A percentile compares a stretch with the other conserved stretches of the same genome.
phyloP scores from a whole-genome alignment of 1,139 yeast species.

The Hansenula lynferdii region DNA sequence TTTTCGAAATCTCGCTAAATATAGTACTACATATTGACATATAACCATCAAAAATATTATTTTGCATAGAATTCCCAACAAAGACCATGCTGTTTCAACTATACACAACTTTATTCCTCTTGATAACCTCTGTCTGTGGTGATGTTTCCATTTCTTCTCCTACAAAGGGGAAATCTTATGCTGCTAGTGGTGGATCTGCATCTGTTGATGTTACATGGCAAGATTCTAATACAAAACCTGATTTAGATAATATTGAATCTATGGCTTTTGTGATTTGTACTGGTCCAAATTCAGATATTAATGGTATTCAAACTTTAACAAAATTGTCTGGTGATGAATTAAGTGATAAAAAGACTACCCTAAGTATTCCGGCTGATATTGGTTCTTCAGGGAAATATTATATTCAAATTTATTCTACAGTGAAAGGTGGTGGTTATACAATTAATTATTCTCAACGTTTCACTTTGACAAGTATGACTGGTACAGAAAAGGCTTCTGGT shows the following conservation, averaged over 20 bases:
- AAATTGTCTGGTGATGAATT: constrained; percentile 25
- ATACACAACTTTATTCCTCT: constrained; percentile 17
- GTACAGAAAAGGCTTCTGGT: constrained; percentile 38
- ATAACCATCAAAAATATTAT: too few species aligned
- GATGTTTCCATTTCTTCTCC: constrained; percentile 61
- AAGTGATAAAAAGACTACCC: constrained; percentile 32
- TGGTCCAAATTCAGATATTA: constrained; percentile 50
- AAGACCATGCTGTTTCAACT: not conserved
- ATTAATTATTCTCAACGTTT: constrained; percentile 72
- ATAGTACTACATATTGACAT: too few species aligned
- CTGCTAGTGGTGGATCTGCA: constrained; percentile 45
- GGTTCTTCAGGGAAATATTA: constrained; percentile 65
- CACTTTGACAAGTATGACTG: constrained; percentile 64
- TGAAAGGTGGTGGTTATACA: constrained; percentile 40
- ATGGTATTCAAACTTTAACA: constrained; percentile 34
- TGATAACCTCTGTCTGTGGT: constrained; percentile 25
- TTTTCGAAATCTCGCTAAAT: too few species aligned
- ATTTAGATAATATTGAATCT: constrained; percentile 36
- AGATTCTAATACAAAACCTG: constrained; percentile 47
- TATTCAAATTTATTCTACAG: constrained; percentile 54
- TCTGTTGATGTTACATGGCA: constrained; percentile 54
- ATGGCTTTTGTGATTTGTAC: constrained; percentile 62
- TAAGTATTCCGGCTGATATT: constrained; percentile 25
- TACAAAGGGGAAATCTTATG: constrained; percentile 37
- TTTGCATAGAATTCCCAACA: too few species aligned